A percentile compares a stretch with the other conserved stretches of the same genome.
These are phyloP conservation scores for Thoreauomyces humboldtii DNA, from an alignment of 192 early-diverging fungal species.

Conservation along the genomic window DNA sequence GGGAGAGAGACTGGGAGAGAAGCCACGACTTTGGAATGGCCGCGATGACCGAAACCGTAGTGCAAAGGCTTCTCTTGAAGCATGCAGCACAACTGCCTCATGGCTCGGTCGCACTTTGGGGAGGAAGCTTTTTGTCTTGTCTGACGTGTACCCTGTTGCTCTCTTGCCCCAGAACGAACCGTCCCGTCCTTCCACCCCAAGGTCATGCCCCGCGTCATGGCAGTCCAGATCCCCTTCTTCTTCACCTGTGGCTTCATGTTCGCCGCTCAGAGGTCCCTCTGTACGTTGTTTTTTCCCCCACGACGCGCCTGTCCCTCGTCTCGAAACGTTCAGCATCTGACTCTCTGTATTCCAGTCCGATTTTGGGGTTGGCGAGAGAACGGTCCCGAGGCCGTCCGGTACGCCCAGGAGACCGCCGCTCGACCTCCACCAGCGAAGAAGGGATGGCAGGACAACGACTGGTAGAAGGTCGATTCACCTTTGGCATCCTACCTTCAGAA, in stretches of 20 bases:
- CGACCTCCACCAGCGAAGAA: slow-evolving; percentile 25
- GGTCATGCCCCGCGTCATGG: slow-evolving; percentile 42
- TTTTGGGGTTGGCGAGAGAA: slow-evolving; percentile 95
- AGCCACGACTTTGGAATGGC: too few relatives aligned
- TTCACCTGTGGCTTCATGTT: slow-evolving; percentile 74
- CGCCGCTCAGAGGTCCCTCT: slow-evolving; percentile 67
- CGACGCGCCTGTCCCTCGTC: not conserved
- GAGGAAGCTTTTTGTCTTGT: too few relatives aligned
- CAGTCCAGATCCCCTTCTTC: slow-evolving; percentile 52
- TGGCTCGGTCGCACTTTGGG: too few relatives aligned
- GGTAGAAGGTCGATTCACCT: slow-evolving; percentile 15
- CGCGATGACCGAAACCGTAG: too few relatives aligned
- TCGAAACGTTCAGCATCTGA: not conserved
- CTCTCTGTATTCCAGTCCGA: slow-evolving; percentile 53
- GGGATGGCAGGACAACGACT: slow-evolving; percentile 34
- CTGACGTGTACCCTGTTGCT: too few relatives aligned
- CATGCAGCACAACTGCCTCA: too few relatives aligned
- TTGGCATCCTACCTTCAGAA: not conserved
- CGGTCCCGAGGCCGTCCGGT: slow-evolving; percentile 65
- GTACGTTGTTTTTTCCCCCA: slow-evolving; percentile 48
- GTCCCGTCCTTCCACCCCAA: slow-evolving; percentile 45
- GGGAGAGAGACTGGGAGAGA: too few relatives aligned
- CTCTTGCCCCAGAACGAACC: slow-evolving; percentile 35
- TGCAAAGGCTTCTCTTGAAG: too few relatives aligned
- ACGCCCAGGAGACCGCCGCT: slow-evolving; percentile 33